Base-by-base conservation (phyloP, 2,329 filamentous ascomycete genomes). In the Ceratocystis destructans region DNA sequence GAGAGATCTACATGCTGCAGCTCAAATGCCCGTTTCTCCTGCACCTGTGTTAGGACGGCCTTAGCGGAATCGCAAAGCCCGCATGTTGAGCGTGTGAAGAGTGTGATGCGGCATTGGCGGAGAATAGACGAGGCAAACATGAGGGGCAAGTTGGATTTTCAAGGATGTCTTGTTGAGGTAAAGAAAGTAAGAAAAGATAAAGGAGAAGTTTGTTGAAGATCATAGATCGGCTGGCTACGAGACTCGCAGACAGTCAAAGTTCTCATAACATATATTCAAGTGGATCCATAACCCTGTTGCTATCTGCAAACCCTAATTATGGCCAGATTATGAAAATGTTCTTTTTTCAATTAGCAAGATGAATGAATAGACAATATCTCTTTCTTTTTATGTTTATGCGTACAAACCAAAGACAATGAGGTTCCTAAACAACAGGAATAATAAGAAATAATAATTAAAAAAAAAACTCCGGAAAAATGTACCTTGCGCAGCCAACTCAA, bases 41-140 rank as follows among this genome's bases (percentile, higher is more conserved):
- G 68, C 57, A 70, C 61, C 68, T 72, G 73, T 67, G 88, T 82
- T 28, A 93, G 78, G 1, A 87, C 86, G 5, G 79, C 78, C 72
- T 86, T 88, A 5, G 88, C 88, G 64, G 85, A 80, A 25, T 79
- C 79, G 72, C 89, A 93, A 2, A 93, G 79, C 0, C 84, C 84
- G 74, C 89, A 93, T 68, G 85, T 85, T 45, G 83, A 78, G 53
- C 89, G 83, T 2, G 86, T 89, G 74, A 92, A 92, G 41, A 92
- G 79, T 0, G 89, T 92, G 71, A 92, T 86, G 67, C 86, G 81
- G 72, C 80, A 84, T 37, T 80, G 80, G 50, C 83, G 71, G 3
- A 85, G 75, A 62, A 78, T 77, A 50, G 71, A 70, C 1, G 83
- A 80, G 45, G 77, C 72, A 68, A 77, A 79, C 84, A 87, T 86